phyloP scores from a whole-genome alignment of 345 rosid genomes.

The Orychophragmus violaceus region DNA sequence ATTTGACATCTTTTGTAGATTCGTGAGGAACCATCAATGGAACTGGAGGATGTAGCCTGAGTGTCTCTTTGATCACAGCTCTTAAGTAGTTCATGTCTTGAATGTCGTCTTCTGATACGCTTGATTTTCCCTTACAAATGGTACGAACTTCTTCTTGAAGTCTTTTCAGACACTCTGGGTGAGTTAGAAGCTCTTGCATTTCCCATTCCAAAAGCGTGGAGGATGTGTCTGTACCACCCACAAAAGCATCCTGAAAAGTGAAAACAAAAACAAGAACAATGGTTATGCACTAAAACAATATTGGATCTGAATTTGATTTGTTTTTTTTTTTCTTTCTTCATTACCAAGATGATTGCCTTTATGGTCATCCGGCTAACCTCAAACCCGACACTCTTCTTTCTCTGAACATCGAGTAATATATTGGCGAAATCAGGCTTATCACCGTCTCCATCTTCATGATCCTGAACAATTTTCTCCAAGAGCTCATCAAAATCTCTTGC shows the following conservation, averaged over 20 bases:
- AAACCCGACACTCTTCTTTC: slow-evolving; percentile 23
- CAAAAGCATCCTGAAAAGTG: slow-evolving; percentile 35
- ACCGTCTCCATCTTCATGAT: slow-evolving; percentile 11
- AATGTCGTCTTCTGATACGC: slow-evolving; percentile 28
- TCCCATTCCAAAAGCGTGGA: slow-evolving; percentile 38
- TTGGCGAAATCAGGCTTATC: slow-evolving; percentile 13
- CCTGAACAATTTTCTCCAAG: slow-evolving; percentile 26
- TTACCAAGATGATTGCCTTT: slow-evolving; percentile 46
- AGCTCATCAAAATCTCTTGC: slow-evolving; percentile 28
- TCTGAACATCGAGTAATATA: slow-evolving; percentile 31
- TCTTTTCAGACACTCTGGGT: slow-evolving; percentile 29
- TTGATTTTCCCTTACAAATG: neutral
- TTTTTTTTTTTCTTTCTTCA: neutral
- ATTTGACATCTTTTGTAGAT: slow-evolving; percentile 19
- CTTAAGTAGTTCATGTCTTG: slow-evolving; percentile 27
- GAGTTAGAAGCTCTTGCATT: slow-evolving; percentile 37
- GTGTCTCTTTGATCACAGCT: slow-evolving; percentile 39
- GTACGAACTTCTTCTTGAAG: slow-evolving; percentile 30
- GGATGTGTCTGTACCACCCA: slow-evolving; percentile 39
- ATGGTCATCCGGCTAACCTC: slow-evolving; percentile 26
- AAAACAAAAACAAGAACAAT: neutral
- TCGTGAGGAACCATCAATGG: slow-evolving; percentile 35
- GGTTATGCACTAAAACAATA: neutral
- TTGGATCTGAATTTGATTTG: neutral
- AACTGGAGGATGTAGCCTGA: slow-evolving; percentile 41